phyloP scores from a whole-genome alignment of 805 yeast genomes.

The Maudiozyma turicensis region DNA sequence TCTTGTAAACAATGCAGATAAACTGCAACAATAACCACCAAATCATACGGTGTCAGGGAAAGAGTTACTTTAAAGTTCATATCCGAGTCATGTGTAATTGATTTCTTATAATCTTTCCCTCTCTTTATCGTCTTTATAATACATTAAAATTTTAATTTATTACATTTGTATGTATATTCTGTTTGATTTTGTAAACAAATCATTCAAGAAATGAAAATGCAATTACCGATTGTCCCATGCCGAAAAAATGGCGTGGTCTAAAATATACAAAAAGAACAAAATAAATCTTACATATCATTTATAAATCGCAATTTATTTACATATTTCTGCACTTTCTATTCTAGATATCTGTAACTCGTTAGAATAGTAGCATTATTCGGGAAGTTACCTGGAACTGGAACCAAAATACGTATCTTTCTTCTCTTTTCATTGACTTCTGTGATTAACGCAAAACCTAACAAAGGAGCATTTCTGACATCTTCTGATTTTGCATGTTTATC shows the following conservation, averaged over 20 bases:
- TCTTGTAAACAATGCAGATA: slow-evolving; percentile 12
- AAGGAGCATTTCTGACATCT: slow-evolving; percentile 43
- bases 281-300: not conserved
- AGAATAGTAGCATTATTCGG: slow-evolving; percentile 68
- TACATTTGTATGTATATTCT: no score
- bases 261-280: not conserved
- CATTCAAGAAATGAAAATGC: not conserved
- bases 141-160: no score
- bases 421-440: slow-evolving; percentile 67
- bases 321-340: slow-evolving; percentile 31
- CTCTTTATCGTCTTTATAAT: no score
- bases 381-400: slow-evolving; percentile 81
- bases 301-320: not conserved
- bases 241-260: not conserved
- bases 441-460: slow-evolving; percentile 69
- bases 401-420: slow-evolving; percentile 54
- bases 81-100: not conserved
- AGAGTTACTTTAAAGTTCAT: not conserved
- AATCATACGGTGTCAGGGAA: slow-evolving; percentile 19
- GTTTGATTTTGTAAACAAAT: no score
- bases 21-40: slow-evolving; percentile 15
- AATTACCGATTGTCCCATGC: not conserved
- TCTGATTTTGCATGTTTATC: slow-evolving; percentile 38
- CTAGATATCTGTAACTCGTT: slow-evolving; percentile 75
- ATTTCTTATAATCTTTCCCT: no score